Evolutionary conservation across 345 rosid species (phyloP).

Genomic region (Camelina sativa): DNA sequence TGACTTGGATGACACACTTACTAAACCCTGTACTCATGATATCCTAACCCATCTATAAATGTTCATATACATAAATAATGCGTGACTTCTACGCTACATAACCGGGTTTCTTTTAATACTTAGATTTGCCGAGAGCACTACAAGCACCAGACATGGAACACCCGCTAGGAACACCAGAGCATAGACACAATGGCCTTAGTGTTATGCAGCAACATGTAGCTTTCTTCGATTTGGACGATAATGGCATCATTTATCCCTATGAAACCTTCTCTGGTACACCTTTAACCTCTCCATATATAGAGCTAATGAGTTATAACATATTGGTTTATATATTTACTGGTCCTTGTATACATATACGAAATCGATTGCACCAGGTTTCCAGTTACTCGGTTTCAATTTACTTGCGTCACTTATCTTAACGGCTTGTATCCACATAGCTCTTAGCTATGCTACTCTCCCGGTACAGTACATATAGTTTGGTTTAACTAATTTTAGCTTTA

Average conservation of each 20-base stretch:
- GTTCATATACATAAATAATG: background rate
- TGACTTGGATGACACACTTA: constrained; percentile 68
- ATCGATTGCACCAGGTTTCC: constrained; percentile 50
- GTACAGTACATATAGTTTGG: constrained; percentile 42
- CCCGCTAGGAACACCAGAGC: constrained; percentile 70
- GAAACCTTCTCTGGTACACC: constrained; percentile 68
- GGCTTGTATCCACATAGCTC: constrained; percentile 48
- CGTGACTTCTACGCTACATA: background rate
- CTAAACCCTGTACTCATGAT: constrained; percentile 68
- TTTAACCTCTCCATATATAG: background rate
- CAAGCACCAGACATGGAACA: constrained; percentile 69
- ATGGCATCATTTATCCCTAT: constrained; percentile 85
- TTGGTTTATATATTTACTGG: background rate
- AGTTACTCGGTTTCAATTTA: constrained; percentile 68
- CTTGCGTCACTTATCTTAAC: constrained; percentile 58
- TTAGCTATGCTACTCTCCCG: constrained; percentile 73
- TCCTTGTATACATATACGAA: background rate
- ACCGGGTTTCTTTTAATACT: background rate
- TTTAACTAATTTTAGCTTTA: background rate
- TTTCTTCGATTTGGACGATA: constrained; percentile 72
- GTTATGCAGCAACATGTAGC: constrained; percentile 91
- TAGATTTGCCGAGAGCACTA: constrained; percentile 83
- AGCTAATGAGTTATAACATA: background rate
- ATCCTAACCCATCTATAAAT: background rate
- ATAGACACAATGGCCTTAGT: constrained; percentile 52